Conservation (phyloP, 345 rosid genomes). For the Aethionema arabicum region DNA sequence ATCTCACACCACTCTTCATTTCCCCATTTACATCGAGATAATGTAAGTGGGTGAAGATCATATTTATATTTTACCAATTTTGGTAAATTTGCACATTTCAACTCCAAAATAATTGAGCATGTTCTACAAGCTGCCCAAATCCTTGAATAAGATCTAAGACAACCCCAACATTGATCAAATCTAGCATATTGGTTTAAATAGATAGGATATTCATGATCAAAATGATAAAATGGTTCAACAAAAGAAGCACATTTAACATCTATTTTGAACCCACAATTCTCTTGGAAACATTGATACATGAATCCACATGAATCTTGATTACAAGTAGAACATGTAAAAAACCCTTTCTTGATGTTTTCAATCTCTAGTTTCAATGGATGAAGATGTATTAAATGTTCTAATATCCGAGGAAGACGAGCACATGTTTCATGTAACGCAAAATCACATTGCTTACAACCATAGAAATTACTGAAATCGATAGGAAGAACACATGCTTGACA, state of each 20-base stretch:
- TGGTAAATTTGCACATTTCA: conserved; percentile 3
- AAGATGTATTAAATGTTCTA: background rate
- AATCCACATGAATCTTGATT: conserved; percentile 11
- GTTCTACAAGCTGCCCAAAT: too few relatives aligned
- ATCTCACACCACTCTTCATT: conserved; percentile 11
- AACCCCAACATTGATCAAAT: too few relatives aligned
- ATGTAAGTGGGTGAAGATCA: background rate
- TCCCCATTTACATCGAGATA: background rate
- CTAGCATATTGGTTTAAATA: too few relatives aligned
- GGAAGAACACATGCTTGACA: conserved; percentile 26
- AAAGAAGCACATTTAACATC: conserved; percentile 21
- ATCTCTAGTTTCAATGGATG: background rate
- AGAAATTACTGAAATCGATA: background rate
- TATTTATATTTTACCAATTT: conserved; percentile 4
- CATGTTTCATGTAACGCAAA: conserved; percentile 20
- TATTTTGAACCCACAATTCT: background rate
- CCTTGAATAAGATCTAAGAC: background rate
- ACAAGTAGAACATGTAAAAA: conserved; percentile 19
- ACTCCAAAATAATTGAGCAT: background rate
- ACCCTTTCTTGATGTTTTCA: conserved; percentile 2
- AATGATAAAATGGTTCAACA: background rate
- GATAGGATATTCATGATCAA: too few relatives aligned
- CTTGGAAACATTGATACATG: conserved; percentile 13
- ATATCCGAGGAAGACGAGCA: conserved; percentile 14
- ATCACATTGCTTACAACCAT: conserved; percentile 14